Percentiles rank a stretch among this genome's conserved stretches.
These are phyloP conservation scores for Aspergillus cavernicola DNA, from an alignment of 495 filamentous ascomycete species.

Conservation along the genomic window DNA sequence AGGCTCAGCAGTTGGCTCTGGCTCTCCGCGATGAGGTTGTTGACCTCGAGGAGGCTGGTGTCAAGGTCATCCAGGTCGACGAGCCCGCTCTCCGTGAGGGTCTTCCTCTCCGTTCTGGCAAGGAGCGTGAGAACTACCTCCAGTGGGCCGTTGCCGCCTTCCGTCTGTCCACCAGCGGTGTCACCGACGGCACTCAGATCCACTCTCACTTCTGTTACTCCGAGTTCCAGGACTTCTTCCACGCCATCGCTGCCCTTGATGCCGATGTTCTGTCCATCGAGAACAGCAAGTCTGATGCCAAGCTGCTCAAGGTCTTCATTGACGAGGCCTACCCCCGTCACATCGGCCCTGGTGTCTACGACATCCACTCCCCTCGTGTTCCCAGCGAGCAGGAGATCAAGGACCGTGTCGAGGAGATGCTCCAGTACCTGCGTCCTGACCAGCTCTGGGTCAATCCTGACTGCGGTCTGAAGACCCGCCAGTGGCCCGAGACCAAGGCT, in stretches of 20 bases:
- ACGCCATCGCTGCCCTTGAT: conserved; percentile 96
- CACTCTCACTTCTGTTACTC: conserved; percentile 99
- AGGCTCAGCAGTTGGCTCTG: conserved; percentile 97
- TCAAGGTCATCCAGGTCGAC: conserved; percentile 97
- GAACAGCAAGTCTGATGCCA: conserved; percentile 99
- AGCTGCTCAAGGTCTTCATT: conserved; percentile 97
- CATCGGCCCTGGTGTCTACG: conserved; percentile 99
- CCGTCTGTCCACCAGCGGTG: conserved; percentile 87
- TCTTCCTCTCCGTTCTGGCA: conserved; percentile 88
- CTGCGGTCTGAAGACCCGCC: conserved; percentile 96
- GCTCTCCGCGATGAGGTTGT: conserved; percentile 97
- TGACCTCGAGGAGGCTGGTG: conserved; percentile 92
- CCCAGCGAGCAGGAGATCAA: conserved; percentile 95
- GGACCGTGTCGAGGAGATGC: conserved; percentile 95
- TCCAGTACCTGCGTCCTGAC: conserved; percentile 85
- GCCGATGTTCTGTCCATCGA: conserved; percentile 98
- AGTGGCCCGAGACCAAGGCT: conserved; percentile 94
- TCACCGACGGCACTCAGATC: conserved; percentile 92
- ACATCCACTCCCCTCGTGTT: conserved; percentile 98
- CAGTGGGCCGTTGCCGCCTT: conserved; percentile 96
- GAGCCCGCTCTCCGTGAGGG: conserved; percentile 99
- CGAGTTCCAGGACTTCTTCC: conserved; percentile 99
- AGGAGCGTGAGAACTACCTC: conserved; percentile 92
- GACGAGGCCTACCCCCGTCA: conserved; percentile 94
- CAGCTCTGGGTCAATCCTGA: conserved; percentile 99